These are phyloP conservation scores for Exobasidium cylindrosporum DNA, from an alignment of 1,284 basidiomycete genomes.

Conservation along the genomic window DNA sequence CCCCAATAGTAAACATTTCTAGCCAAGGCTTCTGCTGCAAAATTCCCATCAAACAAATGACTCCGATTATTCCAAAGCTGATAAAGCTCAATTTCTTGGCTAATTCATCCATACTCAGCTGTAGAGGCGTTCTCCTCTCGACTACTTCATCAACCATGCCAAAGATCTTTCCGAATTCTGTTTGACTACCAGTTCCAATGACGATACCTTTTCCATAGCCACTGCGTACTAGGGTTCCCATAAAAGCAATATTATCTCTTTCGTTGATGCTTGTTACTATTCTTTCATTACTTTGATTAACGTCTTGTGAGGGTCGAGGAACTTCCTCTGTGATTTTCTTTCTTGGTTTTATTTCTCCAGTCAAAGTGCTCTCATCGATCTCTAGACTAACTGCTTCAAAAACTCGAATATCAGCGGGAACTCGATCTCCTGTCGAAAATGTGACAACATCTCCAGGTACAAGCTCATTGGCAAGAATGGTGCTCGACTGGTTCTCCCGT, in stretches of 20 bases:
- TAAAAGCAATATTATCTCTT: conserved; percentile 83
- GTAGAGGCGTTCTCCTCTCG: conserved; percentile 87
- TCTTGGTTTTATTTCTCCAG: conserved; percentile 83
- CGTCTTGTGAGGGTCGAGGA: conserved; percentile 50
- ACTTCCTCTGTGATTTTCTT: conserved; percentile 64
- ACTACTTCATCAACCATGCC: conserved; percentile 97
- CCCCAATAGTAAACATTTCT: conserved; percentile 98
- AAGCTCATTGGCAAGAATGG: conserved; percentile 85
- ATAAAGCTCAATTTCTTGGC: conserved; percentile 85
- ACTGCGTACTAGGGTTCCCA: conserved; percentile 93
- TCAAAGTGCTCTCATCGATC: conserved; percentile 90
- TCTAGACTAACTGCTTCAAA: conserved; percentile 76
- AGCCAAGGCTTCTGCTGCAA: conserved; percentile 84
- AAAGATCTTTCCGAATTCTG: conserved; percentile 95
- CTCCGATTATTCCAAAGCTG: conserved; percentile 86
- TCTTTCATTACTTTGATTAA: background rate
- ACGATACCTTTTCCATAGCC: conserved; percentile 84
- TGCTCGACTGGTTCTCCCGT: conserved; percentile 62
- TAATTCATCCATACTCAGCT: conserved; percentile 92
- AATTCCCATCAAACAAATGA: conserved; percentile 88
- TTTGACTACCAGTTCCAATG: conserved; percentile 81
- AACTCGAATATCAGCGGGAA: conserved; percentile 88
- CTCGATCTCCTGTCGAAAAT: conserved; percentile 80
- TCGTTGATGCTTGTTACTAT: conserved; percentile 67
- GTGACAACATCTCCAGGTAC: conserved; percentile 91